A percentile compares a stretch with the other conserved stretches of the same genome.
These are phyloP conservation scores for Prunus davidiana DNA, from an alignment of 306 rosid genomes.

Conservation along the genomic window DNA sequence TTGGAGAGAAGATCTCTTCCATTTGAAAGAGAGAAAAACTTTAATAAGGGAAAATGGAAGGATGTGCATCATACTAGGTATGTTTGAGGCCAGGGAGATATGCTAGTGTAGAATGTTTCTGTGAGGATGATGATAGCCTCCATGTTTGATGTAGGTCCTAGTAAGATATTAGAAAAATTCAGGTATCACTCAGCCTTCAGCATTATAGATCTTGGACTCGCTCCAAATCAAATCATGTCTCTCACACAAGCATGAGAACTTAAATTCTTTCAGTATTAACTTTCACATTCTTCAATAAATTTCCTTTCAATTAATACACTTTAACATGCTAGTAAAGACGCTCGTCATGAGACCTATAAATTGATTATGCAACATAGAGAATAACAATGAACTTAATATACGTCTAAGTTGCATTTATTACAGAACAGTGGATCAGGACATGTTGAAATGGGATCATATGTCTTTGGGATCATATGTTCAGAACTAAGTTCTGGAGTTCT, in stretches of 20 bases:
- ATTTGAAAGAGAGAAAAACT: not conserved
- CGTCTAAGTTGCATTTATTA: not conserved
- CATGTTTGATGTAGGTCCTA: not conserved
- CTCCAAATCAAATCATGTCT: not conserved
- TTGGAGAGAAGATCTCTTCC: not conserved
- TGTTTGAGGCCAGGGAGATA: slow-evolving; percentile 8
- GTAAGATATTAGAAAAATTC: not conserved
- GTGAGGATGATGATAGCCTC: not conserved
- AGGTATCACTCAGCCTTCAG: not conserved
- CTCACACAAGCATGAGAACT: not conserved
- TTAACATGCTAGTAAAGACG: not conserved
- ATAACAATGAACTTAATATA: not conserved
- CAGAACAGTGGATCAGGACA: not conserved
- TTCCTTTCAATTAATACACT: not conserved
- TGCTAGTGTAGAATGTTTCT: not conserved
- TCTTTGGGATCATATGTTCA: not conserved
- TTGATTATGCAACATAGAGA: not conserved
- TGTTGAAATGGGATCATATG: not conserved
- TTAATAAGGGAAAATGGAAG: not conserved
- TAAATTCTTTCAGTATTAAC: not conserved
- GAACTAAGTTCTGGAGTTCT: not conserved
- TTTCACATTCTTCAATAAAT: not conserved
- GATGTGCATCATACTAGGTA: not conserved
- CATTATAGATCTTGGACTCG: not conserved
- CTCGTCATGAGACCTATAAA: not conserved